Evolutionary conservation across 257 asterid species (phyloP).

Genomic region (Primulina eburnea): DNA sequence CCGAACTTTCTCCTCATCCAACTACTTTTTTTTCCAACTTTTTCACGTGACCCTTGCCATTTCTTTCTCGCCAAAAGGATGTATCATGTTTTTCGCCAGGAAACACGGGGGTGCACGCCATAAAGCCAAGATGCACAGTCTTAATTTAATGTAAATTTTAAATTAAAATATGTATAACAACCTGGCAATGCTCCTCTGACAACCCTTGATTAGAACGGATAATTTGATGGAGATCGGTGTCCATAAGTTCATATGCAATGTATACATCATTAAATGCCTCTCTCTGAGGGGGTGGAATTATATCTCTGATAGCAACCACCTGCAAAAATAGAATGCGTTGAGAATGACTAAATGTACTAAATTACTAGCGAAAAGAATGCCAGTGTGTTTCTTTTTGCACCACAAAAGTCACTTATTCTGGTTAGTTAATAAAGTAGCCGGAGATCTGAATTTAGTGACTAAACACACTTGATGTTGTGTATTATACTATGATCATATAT

Average conservation of each 20-base stretch:
- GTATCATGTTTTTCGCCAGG: not conserved
- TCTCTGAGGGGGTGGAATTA: constrained; percentile 90
- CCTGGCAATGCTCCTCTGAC: constrained; percentile 99
- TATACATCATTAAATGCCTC: constrained; percentile 85
- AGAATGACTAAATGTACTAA: not conserved
- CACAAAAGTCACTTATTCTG: not conserved
- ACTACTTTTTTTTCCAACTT: not conserved
- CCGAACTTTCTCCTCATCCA: not conserved
- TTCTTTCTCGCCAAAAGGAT: not conserved
- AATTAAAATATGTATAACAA: constrained; percentile 20
- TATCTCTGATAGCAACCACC: constrained; percentile 96
- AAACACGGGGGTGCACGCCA: not conserved
- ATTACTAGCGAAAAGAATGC: not conserved
- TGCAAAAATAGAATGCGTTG: constrained; percentile 31
- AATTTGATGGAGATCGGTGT: constrained; percentile 95
- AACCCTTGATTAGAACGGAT: constrained; percentile 92
- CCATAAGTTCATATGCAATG: constrained; percentile 97
- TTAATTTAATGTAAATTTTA: constrained; percentile 2
- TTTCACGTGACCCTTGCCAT: not conserved
- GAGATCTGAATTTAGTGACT: not conserved
- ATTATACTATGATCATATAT: not conserved
- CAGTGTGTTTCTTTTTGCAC: not conserved
- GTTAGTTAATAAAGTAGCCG: not conserved
- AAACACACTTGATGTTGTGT: not conserved
- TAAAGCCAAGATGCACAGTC: constrained; percentile 6